Evolutionary conservation across 2,329 filamentous ascomycete species (phyloP), one percentile per base, ranked within the genome.

Genomic region (Leptographium galeiforme): DNA sequence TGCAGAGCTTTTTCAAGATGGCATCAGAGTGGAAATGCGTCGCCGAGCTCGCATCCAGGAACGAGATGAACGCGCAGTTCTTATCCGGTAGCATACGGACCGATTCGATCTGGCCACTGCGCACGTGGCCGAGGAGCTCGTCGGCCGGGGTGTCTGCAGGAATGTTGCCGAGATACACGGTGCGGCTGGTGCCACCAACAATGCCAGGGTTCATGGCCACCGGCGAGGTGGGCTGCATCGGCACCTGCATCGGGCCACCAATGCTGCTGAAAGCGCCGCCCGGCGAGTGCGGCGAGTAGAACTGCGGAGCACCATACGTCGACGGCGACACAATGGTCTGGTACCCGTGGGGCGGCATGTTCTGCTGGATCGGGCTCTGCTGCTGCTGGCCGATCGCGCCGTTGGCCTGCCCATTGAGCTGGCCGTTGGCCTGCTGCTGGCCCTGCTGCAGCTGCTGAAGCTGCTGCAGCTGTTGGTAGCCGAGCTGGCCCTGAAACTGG

Each of bases 11-110:
- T 78, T 98, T 98, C 79, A 98, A 80, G 71, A 98, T 98, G 61
- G 93, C 93, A 76, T 98, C 93, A 19, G 93, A 98, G 75, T 98
- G 93, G 73, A 98, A 98, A 68, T 98, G 93, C 25, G 91, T 97
- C 54, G 93, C 93, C 34, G 93, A 96, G 72, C 90, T 95, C 63
- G 90, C 89, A 65, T 98, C 93, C 60, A 98, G 77, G 75, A 98
- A 98, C 8, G 93, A 98, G 67, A 98, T 97, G 76, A 98, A 98
- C 55, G 93, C 93, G 66, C 93, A 98, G 77, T 97, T 98, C 87
- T 97, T 98, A 72, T 98, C 93, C 30, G 91, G 89, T 53, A 98
- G 77, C 59, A 98, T 79, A 62, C 93, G 86, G 52, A 98, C 93
- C n/a, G 93, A 97, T 74, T 98, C 93, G 63, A 98, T 97, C 67